Base-by-base conservation (phyloP, 2,329 filamentous ascomycete genomes). In the Talaromyces sp. region DNA sequence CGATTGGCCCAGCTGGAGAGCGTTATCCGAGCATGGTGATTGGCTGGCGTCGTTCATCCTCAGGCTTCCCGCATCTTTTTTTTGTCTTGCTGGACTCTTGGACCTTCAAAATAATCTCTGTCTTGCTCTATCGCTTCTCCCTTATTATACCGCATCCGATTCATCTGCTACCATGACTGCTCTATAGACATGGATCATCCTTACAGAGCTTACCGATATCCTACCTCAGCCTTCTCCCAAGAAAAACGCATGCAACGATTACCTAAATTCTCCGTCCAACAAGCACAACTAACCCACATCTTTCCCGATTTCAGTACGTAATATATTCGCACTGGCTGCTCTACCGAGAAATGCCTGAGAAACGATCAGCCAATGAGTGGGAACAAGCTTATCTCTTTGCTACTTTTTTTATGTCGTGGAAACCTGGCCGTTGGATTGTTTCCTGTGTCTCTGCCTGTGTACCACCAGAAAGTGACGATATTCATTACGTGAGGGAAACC, bases 11-110 rank as follows among this genome's bases (percentile, higher is more conserved):
- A 4, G 7, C 4, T 1, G 21, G 3, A n/a, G 33, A 10, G 35
- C 13, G 40, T 57, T 60, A 60, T 60, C 58, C 22, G 58, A 28
- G 58, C 22, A 35, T 13, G 25, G 21, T 60, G 58, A 60, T 60
- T 60, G 58, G 58, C 25, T 19, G 31, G 7, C 15, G 4, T 28
- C 4, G 25, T n/a, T n/a, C 25, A 28, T 28, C 25, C 25, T 28
- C 25, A 28, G 25, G 4, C 7, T 28, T 28, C 7, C 25, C 25
- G 7, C 3, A 28, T 28, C 3, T 28, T 28, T 28, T 28, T 28
- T n/a, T n/a, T n/a, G n/a, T n/a, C n/a, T n/a, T n/a, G n/a, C n/a
- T n/a, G n/a, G n/a, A n/a, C n/a, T n/a, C n/a, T n/a, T 28, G 25
- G 4, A 28, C 7, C 25, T 28, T 7, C 25, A 28, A 28, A 28